Percentiles rank a stretch among this genome's conserved stretches.
phyloP scores from a whole-genome alignment of 1,284 basidiomycete species.

The Coniferiporia weirii region DNA sequence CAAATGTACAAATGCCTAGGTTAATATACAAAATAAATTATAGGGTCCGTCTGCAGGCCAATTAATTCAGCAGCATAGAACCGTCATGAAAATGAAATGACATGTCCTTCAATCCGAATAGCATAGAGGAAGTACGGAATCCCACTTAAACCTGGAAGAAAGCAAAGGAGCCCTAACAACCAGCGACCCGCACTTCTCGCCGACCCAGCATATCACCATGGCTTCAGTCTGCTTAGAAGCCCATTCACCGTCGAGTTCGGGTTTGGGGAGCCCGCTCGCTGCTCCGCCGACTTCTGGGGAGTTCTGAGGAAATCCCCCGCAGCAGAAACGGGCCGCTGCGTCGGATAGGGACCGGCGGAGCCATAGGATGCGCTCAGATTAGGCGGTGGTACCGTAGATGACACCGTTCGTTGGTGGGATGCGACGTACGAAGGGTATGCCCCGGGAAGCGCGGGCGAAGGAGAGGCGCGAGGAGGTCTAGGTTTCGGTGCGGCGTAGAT shows the following conservation, averaged over 20 bases:
- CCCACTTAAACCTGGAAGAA: too few species aligned
- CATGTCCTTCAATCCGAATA: too few species aligned
- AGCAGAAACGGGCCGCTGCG: constrained; percentile 15
- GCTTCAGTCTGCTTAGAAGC: constrained; percentile 9
- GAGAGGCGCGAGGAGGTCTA: constrained; percentile 10
- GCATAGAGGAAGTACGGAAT: too few species aligned
- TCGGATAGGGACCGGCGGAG: constrained; percentile 14
- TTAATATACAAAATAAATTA: too few species aligned
- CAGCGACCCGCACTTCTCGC: too few species aligned
- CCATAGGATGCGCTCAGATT: constrained; percentile 1
- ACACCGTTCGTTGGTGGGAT: background rate
- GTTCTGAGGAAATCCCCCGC: constrained; percentile 8
- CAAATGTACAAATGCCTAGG: too few species aligned
- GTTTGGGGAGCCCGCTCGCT: background rate
- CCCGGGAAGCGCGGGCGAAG: background rate
- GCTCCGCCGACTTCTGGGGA: background rate
- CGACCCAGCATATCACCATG: background rate
- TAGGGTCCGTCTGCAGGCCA: too few species aligned
- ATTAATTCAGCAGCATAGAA: too few species aligned
- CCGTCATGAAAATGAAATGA: too few species aligned
- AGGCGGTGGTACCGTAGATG: background rate
- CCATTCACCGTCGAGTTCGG: constrained; percentile 6
- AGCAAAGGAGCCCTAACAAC: too few species aligned
- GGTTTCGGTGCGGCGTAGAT: constrained; percentile 35
- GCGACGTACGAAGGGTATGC: background rate